Evolutionary conservation across 805 yeast genomes (phyloP).

Genomic region (Cyberlindnera petersonii): DNA sequence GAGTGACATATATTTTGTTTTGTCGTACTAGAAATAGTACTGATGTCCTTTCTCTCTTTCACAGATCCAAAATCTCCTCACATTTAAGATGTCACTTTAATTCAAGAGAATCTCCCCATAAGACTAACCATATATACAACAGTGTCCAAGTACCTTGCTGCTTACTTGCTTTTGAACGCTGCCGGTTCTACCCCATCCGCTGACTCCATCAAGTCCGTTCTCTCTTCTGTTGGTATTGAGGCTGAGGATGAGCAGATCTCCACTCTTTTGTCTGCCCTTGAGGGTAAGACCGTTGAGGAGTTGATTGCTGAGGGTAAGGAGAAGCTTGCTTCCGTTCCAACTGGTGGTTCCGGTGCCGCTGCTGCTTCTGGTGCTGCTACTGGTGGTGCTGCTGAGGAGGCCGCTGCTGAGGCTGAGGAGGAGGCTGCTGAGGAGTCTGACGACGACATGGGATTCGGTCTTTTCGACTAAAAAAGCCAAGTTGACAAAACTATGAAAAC

Average conservation of each 20-base stretch:
- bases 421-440: slow-evolving; percentile 61
- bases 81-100: too few species aligned
- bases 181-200: slow-evolving; percentile 97
- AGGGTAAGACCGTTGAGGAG: slow-evolving; percentile 89
- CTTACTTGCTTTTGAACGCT: slow-evolving; percentile 95
- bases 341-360: slow-evolving; percentile 96
- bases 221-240: slow-evolving; percentile 94
- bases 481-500: slow-evolving; percentile 4
- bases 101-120: background rate
- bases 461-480: slow-evolving; percentile 93
- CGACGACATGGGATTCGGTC: slow-evolving; percentile 93
- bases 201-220: slow-evolving; percentile 80
- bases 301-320: slow-evolving; percentile 92
- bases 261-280: slow-evolving; percentile 76
- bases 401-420: slow-evolving; percentile 65
- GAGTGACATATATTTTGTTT: too few species aligned
- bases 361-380: slow-evolving; percentile 68
- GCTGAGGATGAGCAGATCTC: slow-evolving; percentile 86
- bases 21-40: too few species aligned
- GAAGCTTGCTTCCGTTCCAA: slow-evolving; percentile 95
- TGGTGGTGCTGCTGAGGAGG: slow-evolving; percentile 64
- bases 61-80: too few species aligned
- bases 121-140: slow-evolving; percentile 17
- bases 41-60: too few species aligned
- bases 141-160: slow-evolving; percentile 88